Evolutionary conservation across 306 rosid genomes (phyloP), one percentile per base, ranked within the genome.

Genomic region (Luffa acutangula): DNA sequence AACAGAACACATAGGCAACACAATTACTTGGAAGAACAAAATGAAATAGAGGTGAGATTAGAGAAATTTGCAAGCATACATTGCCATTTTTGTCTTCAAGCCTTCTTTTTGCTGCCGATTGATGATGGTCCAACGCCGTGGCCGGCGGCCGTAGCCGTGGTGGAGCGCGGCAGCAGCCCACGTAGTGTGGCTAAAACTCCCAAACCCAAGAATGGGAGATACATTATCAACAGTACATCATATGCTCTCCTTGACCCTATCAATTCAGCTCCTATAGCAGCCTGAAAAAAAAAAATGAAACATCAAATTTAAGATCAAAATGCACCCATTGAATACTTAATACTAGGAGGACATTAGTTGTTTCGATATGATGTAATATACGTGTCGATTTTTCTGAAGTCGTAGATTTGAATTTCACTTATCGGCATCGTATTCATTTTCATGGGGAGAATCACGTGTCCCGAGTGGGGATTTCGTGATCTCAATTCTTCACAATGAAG

Each of bases 181-280:
- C 96, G 86, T 34, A 88, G 83, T 45, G 41, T 66, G 49, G 93
- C 92, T 52, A 90, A 56, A 70, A 87, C 80, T 67, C 88, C 88
- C 64, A 92, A 63, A 65, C 85, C 89, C 87, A 88, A 6, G 88
- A 89, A 88, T 42, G 96, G 86, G 79, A 36, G 59, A 81, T 92
- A 89, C 58, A 85, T 8, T 58, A 42, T 78, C 79, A 92, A 78
- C 56, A 92, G 86, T 81, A 81, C 81, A 1, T 84, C 87, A 33
- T 93, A 90, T 76, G 96, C 91, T 85, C 81, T 83, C 7, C 82
- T 75, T 3, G 96, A 92, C 63, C 77, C 72, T 33, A 85, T 67
- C 84, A 90, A 77, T 76, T 92, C 96, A 53, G 90, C 87, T 81
- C 87, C 49, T 78, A 88, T 75, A 41, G 90, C 87, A 57, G 49